Base-by-base conservation (phyloP, 2,329 filamentous ascomycete genomes). In the Penicillium concentricum region DNA sequence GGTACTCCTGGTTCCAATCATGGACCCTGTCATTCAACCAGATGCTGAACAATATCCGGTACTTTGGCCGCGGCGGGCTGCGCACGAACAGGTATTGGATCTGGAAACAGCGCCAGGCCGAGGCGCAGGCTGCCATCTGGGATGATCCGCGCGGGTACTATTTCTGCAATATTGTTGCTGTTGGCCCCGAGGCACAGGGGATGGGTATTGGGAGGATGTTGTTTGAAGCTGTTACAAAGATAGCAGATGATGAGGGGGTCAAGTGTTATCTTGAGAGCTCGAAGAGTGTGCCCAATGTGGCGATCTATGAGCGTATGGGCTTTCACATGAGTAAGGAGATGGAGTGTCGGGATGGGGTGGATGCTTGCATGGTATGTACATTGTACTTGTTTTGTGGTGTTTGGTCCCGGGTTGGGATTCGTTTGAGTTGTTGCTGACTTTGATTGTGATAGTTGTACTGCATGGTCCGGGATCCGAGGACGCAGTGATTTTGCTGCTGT, bases 111-210 rank as follows among this genome's bases (percentile, higher is more conserved):
- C 80, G 82, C 4, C 88, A 91, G 71, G 79, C 81, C 0, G 78
- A 84, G 50, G 86, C 83, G 1, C 88, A 90, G 60, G 1, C 76
- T 84, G 48, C 76, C 37, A 55, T 90, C 7, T 91, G 88, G 88
- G 83, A 79, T 0, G 87, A 89, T 61, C 78, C 81, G 0, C 76
- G 79, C n/a, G 88, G 88, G 0, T 91, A 91, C 65, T 91, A 90
- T 67, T 91, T 91, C 64, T 86, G 88, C 61, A 91, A 91, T 66
- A 90, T 91, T 57, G 87, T 91, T 69, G 87, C 88, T 0, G 87
- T 91, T 1, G 69, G 83, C n/a, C 87, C 87, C 0, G 81, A 84
- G 51, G 79, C 79, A 22, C 88, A 91, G 72, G 86, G 87, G 0
- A 82, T 79, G 59, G 88, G 88, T 0, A 81, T 91, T 5, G 88